Base-by-base conservation (phyloP, 2,329 filamentous ascomycete species). In the Orbilia brochopaga region DNA sequence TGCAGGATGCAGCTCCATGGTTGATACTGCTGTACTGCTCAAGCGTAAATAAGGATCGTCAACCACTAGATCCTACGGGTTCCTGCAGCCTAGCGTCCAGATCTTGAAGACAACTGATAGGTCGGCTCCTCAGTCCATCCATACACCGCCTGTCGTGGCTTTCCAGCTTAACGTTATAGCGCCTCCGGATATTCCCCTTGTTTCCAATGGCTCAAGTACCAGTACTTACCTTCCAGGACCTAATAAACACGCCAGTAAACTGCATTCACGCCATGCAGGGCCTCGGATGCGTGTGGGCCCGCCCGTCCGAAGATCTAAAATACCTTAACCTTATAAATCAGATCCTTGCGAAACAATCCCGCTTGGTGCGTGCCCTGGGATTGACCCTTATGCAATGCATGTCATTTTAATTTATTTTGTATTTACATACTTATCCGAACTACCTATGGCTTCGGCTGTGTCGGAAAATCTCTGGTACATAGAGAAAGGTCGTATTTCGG, bases 321-420 rank as follows among this genome's bases (percentile, higher is more conserved):
- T 32, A 8, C 27, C 8, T 32, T 32, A 32, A 32, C 3, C 3
- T 32, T 27, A 46, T 40, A 52, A 27, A 52, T 59, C 55, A 59
- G 7, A 48, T n/a, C 57, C 32, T 60, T 67, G 55, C 63, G 63
- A 57, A 44, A 67, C 55, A 44, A 57, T 55, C 13, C 52, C 44
- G 50, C 56, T 57, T 46, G n/a, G n/a, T n/a, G n/a, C n/a, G n/a
- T n/a, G n/a, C n/a, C n/a, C 27, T 8, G 27, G 27, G 27, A 32
- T 8, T 32, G 4, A 8, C 27, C 27, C 27, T 32, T 32, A 32
- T 8, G 27, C 27, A 32, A 3, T 32, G 27, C 27, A 32, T 32
- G 27, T 8, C 27, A 32, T 32, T 32, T 32, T 32, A 32, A 32
- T 4, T 32, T 32, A 32, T 32, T 32, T 32, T 32, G n/a, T n/a